A percentile compares a stretch with the other conserved stretches of the same genome.
These are phyloP conservation scores for Lentinula novae-zelandiae DNA, from an alignment of 1,284 basidiomycete genomes.

Conservation along the genomic window DNA sequence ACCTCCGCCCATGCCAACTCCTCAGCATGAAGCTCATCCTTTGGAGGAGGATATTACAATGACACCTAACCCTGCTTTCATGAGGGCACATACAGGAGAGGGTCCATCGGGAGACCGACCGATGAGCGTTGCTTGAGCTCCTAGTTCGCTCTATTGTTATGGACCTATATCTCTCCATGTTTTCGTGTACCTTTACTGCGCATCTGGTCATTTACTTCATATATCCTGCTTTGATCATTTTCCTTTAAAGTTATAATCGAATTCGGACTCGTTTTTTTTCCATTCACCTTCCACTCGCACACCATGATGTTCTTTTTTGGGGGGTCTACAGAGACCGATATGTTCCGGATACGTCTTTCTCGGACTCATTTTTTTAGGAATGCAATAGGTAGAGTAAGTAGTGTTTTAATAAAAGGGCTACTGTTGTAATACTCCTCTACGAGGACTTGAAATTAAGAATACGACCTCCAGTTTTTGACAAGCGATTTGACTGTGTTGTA, in stretches of 20 bases:
- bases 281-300: no score
- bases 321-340: not conserved
- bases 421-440: not conserved
- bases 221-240: not conserved
- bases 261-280: not conserved
- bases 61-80: slow-evolving; percentile 20
- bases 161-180: slow-evolving; percentile 1
- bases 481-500: not conserved
- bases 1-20: slow-evolving; percentile 7
- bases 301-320: not conserved
- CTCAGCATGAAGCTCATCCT: not conserved
- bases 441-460: no score
- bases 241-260: not conserved
- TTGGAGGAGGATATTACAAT: slow-evolving; percentile 18
- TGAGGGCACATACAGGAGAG: not conserved
- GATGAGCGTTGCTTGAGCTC: slow-evolving; percentile 12
- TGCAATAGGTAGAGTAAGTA: not conserved
- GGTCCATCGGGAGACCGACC: slow-evolving; percentile 10
- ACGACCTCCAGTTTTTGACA: not conserved
- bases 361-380: not conserved
- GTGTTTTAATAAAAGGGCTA: not conserved
- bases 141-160: not conserved
- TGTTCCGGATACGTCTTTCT: not conserved
- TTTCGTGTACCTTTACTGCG: not conserved
- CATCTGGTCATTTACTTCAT: not conserved